Evolutionary conservation across 2,329 filamentous ascomycete genomes (phyloP).

Genomic region (Elsinoe arachidis): DNA sequence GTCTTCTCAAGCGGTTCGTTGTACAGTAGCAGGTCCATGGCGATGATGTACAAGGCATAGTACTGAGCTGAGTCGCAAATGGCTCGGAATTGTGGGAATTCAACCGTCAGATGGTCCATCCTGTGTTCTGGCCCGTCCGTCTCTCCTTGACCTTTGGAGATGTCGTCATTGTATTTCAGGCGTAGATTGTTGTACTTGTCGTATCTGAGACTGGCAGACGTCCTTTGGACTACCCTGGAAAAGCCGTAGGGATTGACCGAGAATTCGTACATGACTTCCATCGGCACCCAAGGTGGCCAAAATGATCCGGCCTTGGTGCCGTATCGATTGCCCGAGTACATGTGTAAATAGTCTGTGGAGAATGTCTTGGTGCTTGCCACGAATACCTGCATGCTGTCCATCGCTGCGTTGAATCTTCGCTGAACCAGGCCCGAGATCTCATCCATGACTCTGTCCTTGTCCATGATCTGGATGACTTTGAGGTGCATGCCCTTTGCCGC

Average conservation of each 20-base stretch:
- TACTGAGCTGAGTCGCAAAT: constrained; percentile 96
- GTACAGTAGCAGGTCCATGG: constrained; percentile 89
- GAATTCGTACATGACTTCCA: constrained; percentile 98
- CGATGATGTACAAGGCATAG: constrained; percentile 96
- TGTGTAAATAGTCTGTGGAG: constrained; percentile 69
- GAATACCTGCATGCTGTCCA: constrained; percentile 98
- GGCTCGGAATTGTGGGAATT: constrained; percentile 89
- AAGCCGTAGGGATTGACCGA: constrained; percentile 92
- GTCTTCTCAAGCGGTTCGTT: constrained; percentile 95
- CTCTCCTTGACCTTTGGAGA: constrained; percentile 49
- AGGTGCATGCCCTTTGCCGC: constrained; percentile 97
- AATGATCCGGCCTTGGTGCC: constrained; percentile 74
- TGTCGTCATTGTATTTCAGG: constrained; percentile 92
- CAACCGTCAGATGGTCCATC: constrained; percentile 95
- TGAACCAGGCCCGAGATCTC: constrained; percentile 93
- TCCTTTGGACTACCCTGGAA: constrained; percentile 92
- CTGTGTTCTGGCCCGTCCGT: constrained; percentile 49
- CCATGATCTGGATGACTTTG: constrained; percentile 96
- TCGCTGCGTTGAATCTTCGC: constrained; percentile 82
- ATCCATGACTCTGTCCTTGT: constrained; percentile 85
- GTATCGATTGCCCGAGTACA: constrained; percentile 91
- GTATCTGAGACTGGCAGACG: constrained; percentile 85
- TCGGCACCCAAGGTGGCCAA: constrained; percentile 97
- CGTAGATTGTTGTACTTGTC: constrained; percentile 98
- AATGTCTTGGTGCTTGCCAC: constrained; percentile 92